A percentile compares a stretch with the other conserved stretches of the same genome.
Conservation (phyloP, 129 eudicot species). For the Deinandra increscens region DNA sequence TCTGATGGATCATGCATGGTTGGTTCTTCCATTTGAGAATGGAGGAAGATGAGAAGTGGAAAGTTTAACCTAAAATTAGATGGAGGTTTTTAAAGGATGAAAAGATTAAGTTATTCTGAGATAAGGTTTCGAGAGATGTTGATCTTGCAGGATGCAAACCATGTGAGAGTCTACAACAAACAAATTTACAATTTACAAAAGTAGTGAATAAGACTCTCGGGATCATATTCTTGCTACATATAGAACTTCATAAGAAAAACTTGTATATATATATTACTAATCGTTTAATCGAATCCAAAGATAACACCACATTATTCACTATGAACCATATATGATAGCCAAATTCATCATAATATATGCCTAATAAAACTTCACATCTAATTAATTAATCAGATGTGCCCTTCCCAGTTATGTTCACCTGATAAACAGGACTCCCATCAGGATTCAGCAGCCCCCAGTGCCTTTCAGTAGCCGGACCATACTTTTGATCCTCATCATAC, state of each 20-base stretch:
- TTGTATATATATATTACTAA: background rate
- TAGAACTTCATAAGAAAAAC: background rate
- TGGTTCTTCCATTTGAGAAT: too few species aligned
- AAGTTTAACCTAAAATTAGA: too few species aligned
- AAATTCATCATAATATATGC: background rate
- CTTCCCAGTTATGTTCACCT: constrained; percentile 39
- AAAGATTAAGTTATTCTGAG: too few species aligned
- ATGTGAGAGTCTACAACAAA: too few species aligned
- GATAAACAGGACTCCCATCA: constrained; percentile 55
- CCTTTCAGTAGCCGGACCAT: constrained; percentile 71
- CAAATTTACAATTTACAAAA: too few species aligned
- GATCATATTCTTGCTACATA: background rate
- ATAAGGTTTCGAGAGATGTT: too few species aligned
- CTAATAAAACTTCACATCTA: background rate
- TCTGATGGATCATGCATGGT: too few species aligned
- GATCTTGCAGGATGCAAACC: too few species aligned
- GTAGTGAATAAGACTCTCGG: too few species aligned
- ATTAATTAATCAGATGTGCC: background rate
- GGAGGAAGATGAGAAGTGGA: too few species aligned
- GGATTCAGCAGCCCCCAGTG: constrained; percentile 68
- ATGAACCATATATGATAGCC: background rate
- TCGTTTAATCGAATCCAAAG: constrained; percentile 17
- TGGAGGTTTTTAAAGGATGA: too few species aligned
- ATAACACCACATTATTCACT: constrained; percentile 2
- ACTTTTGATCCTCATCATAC: constrained; percentile 65